Conservation (phyloP, 352 stramenopile genomes). For the Phytophthora cajani region DNA sequence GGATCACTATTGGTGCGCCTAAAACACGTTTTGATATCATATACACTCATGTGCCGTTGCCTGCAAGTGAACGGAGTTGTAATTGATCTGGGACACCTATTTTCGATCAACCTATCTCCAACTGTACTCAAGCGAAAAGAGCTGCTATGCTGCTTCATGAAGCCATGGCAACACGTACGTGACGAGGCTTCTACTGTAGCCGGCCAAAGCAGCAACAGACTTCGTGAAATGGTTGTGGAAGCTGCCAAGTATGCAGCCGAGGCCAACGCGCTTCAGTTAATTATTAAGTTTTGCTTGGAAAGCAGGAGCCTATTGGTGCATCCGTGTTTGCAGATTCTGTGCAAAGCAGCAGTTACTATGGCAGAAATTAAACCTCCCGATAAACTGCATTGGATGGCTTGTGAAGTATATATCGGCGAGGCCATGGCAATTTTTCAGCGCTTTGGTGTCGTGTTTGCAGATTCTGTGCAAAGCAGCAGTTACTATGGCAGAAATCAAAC, state of each 20-base stretch:
- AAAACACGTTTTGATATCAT: slow-evolving; percentile 31
- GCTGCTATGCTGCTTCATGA: slow-evolving; percentile 29
- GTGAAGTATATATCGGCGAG: slow-evolving; percentile 40
- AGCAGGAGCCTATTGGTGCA: slow-evolving; percentile 15
- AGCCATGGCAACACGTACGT: slow-evolving; percentile 7
- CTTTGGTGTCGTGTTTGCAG: slow-evolving; percentile 29
- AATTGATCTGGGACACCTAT: slow-evolving; percentile 36
- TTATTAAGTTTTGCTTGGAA: slow-evolving; percentile 19
- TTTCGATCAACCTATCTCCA: background rate
- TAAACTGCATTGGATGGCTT: slow-evolving; percentile 31
- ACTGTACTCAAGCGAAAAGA: slow-evolving; percentile 14
- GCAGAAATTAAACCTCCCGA: slow-evolving; percentile 4
- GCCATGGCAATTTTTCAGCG: slow-evolving; percentile 30
- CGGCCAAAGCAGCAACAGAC: background rate
- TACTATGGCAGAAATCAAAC: slow-evolving; percentile 1
- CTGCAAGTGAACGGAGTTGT: slow-evolving; percentile 26
- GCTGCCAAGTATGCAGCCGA: slow-evolving; percentile 9
- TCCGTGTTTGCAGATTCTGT: slow-evolving; percentile 24
- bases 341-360: background rate
- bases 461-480: slow-evolving; percentile 7
- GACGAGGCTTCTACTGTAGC: background rate
- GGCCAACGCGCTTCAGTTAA: slow-evolving; percentile 3
- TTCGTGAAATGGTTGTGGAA: background rate
- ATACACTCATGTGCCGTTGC: slow-evolving; percentile 30
- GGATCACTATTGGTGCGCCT: slow-evolving; percentile 11